These are phyloP conservation scores for Gossypium trilobum DNA, from an alignment of 441 rosid genomes.

Conservation along the genomic window DNA sequence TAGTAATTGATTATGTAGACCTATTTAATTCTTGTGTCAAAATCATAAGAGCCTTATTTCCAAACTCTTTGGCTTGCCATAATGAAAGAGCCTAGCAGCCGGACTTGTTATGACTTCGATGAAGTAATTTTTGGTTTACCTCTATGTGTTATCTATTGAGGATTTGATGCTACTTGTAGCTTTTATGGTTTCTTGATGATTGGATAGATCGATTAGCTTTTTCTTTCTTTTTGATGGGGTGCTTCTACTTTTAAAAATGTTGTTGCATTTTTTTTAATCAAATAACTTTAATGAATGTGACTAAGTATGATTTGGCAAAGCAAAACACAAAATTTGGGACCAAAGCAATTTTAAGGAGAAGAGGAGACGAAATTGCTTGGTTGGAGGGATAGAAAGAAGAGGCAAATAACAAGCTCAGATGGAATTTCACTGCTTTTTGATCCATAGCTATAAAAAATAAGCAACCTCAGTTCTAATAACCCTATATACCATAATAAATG, in stretches of 20 bases:
- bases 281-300: not conserved
- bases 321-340: not conserved
- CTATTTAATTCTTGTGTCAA: not conserved
- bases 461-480: not conserved
- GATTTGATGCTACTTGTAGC: not conserved
- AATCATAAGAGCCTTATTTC: not conserved
- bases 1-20: not conserved
- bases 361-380: not conserved
- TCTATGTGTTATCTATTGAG: not conserved
- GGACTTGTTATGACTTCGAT: not conserved
- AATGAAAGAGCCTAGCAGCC: not conserved
- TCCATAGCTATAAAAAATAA: not conserved
- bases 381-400: not conserved
- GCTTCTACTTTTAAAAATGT: not conserved
- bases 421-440: not conserved
- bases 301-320: not conserved
- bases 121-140: not conserved
- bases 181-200: not conserved
- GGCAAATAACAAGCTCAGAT: not conserved
- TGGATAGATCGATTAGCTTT: not conserved
- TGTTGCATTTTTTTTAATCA: not conserved
- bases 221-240: not conserved
- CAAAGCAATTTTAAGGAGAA: not conserved
- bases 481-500: not conserved
- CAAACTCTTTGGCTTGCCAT: slow-evolving; percentile 2